Evolutionary conservation across 1,284 basidiomycete species (phyloP).

Genomic region (Moesziomyces sp.): DNA sequence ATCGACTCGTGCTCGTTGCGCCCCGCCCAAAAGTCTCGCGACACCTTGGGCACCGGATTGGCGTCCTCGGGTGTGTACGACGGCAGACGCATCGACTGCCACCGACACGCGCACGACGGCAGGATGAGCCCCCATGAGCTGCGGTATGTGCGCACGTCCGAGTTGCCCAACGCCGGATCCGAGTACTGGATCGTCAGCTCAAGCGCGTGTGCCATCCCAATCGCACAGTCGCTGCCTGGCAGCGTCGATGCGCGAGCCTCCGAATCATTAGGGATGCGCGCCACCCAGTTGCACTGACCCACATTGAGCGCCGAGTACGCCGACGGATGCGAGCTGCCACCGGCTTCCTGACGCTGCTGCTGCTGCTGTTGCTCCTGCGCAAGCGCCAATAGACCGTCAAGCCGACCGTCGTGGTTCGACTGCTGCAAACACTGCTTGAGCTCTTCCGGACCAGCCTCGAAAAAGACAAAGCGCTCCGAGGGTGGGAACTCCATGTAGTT

Average conservation of each 20-base stretch:
- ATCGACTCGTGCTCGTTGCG: conserved; percentile 50
- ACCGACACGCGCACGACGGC: conserved; percentile 45
- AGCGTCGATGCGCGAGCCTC: conserved; percentile 42
- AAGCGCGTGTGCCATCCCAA: conserved; percentile 42
- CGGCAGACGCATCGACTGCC: conserved; percentile 46
- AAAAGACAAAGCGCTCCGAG: conserved; percentile 40
- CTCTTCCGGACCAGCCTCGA: conserved; percentile 36
- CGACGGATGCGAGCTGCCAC: neutral
- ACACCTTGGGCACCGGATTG: conserved; percentile 43
- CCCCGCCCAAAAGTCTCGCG: conserved; percentile 46
- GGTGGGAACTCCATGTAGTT: conserved; percentile 40
- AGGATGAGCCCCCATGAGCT: conserved; percentile 39
- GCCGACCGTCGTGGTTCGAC: conserved; percentile 1
- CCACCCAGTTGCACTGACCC: conserved; percentile 48
- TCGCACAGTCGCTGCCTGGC: conserved; percentile 41
- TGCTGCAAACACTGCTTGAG: conserved; percentile 22
- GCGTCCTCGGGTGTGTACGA: conserved; percentile 45
- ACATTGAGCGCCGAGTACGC: conserved; percentile 2
- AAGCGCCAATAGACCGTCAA: conserved; percentile 30
- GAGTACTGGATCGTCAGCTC: conserved; percentile 46
- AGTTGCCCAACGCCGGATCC: conserved; percentile 19
- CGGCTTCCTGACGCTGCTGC: conserved; percentile 1
- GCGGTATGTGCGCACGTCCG: conserved; percentile 32
- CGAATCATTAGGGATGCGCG: conserved; percentile 40
- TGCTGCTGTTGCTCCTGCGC: conserved; percentile 33